Base-by-base conservation (phyloP, 2,329 filamentous ascomycete genomes). In the Penicillium sp. region DNA sequence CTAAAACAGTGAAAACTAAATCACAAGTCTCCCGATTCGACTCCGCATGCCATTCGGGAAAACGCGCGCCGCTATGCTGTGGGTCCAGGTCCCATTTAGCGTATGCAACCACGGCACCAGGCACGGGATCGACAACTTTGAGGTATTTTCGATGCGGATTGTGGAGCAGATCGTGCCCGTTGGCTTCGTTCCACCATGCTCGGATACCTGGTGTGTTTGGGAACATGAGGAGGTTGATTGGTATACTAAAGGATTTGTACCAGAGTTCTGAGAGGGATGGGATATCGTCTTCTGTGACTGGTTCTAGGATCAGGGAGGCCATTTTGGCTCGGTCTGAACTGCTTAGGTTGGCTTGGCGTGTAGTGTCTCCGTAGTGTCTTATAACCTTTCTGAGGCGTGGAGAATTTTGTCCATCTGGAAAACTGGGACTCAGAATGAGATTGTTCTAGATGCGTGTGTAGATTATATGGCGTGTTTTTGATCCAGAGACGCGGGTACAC, bases 1-100 rank as follows among this genome's bases (percentile, higher is more conserved):
- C 64, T 37, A 65, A 33, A 10, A 21, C 27, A 13, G 46, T 52
- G 29, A 66, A 66, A 9, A 70, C 52, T 4, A 41, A 48, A 22
- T 62, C 55, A 49, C 61, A 64, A 19, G 37, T 48, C 37, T 55
- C 48, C 10, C 41, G 45, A 47, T 67, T 50, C 27, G 57, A 61
- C 3, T 67, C 68, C 11, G 52, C 45, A 61, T 67, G 63, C 65
- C 65, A 70, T 9, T 61, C 57, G 5, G 66, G 67, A 53, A 64
- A 69, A 27, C 65, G 64, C 26, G 41, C 43, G n/a, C 65, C 67
- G 33, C 66, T 54, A 21, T 64, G 47, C n/a, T 56, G 48, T 35
- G 59, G 54, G 51, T 59, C 52, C 19, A 68, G 35, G 22, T 67
- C 66, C 67, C 66, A 70, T 57, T 67, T 67, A 13, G 62, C 67